Base-by-base conservation (phyloP, 1,139 yeast species). In the Zygosaccharomyces pseudobailii region DNA sequence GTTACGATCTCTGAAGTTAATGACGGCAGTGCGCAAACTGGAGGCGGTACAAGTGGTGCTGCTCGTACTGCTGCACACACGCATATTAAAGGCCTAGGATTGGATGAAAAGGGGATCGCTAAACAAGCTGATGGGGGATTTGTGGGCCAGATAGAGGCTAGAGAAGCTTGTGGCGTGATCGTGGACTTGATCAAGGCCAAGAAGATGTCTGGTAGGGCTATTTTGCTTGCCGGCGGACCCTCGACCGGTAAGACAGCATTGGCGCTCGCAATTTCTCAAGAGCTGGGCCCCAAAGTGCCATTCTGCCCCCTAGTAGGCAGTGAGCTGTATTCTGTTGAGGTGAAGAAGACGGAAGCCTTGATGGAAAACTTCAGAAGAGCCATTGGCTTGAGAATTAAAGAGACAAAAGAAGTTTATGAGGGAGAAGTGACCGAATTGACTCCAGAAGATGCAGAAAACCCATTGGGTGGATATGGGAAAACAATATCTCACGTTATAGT, bases 351-450 rank as follows among this genome's bases (percentile, higher is more conserved):
- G 0, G 96, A 94, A 61, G 92, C 95, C 0, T 73, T 92, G 58
- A 92, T 92, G 98, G 98, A 92, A 67, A 90, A 92, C 67, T 92
- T 94, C 69, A 80, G 99, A 72, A 80, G 95, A 59, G 96, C 98
- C 13, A 92, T 92, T 66, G 97, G 98, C 2, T 75, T 92, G 53
- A 79, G 98, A 71, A 90, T 92, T 62, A 90, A 90, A 65, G 99
- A 92, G 68, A 89, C 96, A 6, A 94, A 92, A 68, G 99, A 92
- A 66, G 97, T 94, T 10, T 94, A 92, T 62, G 99, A 92, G 70
- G 99, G 99, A 55, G 99, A 92, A 67, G 97, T 92, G 38, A 88
- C 94, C 28, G 98, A 92, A 68, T 74, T 92, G 61, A 87, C 95
- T 2, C 97, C 97, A 3, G 97, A 92, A 70, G 97, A 92, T 70